phyloP scores from a whole-genome alignment of 2,329 filamentous ascomycete genomes.

The Aspergillus nomiae region DNA sequence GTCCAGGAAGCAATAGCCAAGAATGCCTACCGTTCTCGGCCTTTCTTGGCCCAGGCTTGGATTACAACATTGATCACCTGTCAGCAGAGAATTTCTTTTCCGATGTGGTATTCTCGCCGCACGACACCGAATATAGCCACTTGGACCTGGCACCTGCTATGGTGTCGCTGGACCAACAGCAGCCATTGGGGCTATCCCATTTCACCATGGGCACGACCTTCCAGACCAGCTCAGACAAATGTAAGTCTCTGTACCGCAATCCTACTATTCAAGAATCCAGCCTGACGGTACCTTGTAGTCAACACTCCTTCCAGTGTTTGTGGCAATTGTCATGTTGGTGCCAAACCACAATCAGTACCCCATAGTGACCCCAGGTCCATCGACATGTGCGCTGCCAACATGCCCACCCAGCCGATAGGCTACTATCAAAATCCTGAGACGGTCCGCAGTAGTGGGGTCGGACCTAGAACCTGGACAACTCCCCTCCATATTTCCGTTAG shows the following conservation, averaged over 20 bases:
- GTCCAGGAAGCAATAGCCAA: background rate
- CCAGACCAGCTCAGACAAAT: background rate
- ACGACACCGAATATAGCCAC: background rate
- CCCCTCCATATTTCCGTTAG: conserved; percentile 6
- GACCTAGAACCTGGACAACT: background rate
- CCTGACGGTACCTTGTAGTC: background rate
- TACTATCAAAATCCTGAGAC: background rate
- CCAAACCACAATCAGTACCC: background rate
- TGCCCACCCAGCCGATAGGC: background rate
- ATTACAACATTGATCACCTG: background rate
- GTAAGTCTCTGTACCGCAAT: background rate
- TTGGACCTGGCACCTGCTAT: background rate
- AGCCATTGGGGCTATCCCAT: background rate
- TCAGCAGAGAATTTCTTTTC: background rate
- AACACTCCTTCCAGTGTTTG: background rate
- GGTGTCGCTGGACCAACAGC: background rate
- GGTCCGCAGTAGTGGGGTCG: background rate
- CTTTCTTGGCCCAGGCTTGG: background rate
- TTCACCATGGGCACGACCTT: background rate
- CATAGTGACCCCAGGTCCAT: background rate
- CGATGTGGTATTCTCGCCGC: background rate
- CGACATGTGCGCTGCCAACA: background rate
- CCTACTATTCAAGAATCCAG: background rate
- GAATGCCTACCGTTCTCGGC: background rate
- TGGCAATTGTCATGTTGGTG: background rate